phyloP scores from a whole-genome alignment of 2,329 filamentous ascomycete genomes.

The Penicillium polonicum region DNA sequence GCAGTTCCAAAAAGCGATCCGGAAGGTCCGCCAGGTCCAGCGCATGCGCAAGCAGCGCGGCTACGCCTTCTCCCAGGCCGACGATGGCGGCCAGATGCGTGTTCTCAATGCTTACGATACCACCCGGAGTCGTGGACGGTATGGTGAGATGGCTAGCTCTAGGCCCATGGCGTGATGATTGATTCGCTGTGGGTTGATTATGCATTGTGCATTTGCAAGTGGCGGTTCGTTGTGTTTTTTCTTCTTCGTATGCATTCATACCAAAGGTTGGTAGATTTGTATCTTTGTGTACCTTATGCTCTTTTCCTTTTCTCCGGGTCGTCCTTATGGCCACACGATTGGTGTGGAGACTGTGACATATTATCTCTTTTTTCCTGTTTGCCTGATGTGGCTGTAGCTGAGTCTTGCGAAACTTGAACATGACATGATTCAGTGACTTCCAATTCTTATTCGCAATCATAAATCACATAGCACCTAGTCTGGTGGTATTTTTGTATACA shows the following conservation, averaged over 20 bases:
- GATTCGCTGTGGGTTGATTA: constrained; percentile 9
- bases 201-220: constrained; percentile 7
- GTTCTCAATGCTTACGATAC: constrained; percentile 98
- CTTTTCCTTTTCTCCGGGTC: constrained; percentile 18
- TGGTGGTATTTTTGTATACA: not conserved
- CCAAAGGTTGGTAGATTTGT: constrained; percentile 18
- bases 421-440: constrained; percentile 5
- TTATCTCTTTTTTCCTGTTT: constrained; percentile 7
- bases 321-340: constrained; percentile 17
- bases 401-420: constrained; percentile 17
- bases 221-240: constrained; percentile 15
- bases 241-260: constrained; percentile 15
- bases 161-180: constrained; percentile 36
- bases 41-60: constrained; percentile 99
- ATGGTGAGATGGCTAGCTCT: constrained; percentile 87
- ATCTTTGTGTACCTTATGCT: constrained; percentile 20
- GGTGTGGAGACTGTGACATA: constrained; percentile 23
- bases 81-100: constrained; percentile 84
- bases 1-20: constrained; percentile 98
- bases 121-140: constrained; percentile 83
- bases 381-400: constrained; percentile 21
- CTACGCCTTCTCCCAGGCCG: constrained; percentile 96
- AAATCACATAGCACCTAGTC: not conserved
- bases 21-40: constrained; percentile 96
- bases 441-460: not conserved